Evolutionary conservation across 208 protist species (phyloP), one percentile per base, ranked within the genome.

Genomic region (Trypanosoma cruzi): DNA sequence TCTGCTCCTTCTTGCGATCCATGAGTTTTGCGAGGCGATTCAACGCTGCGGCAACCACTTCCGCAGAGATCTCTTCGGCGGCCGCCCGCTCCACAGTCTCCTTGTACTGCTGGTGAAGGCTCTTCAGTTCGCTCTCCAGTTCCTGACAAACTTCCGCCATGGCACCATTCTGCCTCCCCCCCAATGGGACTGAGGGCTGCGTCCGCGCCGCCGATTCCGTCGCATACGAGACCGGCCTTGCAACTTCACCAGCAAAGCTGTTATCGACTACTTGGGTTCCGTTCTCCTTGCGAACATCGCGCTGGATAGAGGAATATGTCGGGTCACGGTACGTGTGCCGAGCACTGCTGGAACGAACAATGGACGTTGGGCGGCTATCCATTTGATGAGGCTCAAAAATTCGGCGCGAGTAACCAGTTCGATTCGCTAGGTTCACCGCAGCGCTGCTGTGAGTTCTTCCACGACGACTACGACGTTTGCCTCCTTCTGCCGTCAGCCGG

Each of bases 221-320:
- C 14, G 49, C n/a, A 28, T 37, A 42, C 0, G 55, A 60, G 1
- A n/a, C 28, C 4, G 57, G 56, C 29, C 50, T 75, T 61, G 29
- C 31, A 29, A 31, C 20, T 2, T 62, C 32, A 16, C 44, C 71
- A 32, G 37, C 22, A 37, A 24, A 37, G 32, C 55, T 49, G 20
- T 29, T 46, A 42, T 67, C 59, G 18, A 13, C n/a, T 40, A 20
- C 22, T 53, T 13, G 50, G 22, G 34, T 37, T 31, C 24, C 48
- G 50, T 44, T 26, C n/a, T 64, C 72, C 24, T 83, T 82, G 10
- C 91, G 84, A 14, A 91, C 81, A 59, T 94, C 91, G 29, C 91
- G 86, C 54, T 93, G 78, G 24, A 86, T 79, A n/a, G 91, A 96
- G 70, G 83, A 92, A 57, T 86, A 91, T 4, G 91, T 96, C 3